Evolutionary conservation across 2,329 filamentous ascomycete species (phyloP), one percentile per base, ranked within the genome.

Genomic region (Trichoderma sp.): DNA sequence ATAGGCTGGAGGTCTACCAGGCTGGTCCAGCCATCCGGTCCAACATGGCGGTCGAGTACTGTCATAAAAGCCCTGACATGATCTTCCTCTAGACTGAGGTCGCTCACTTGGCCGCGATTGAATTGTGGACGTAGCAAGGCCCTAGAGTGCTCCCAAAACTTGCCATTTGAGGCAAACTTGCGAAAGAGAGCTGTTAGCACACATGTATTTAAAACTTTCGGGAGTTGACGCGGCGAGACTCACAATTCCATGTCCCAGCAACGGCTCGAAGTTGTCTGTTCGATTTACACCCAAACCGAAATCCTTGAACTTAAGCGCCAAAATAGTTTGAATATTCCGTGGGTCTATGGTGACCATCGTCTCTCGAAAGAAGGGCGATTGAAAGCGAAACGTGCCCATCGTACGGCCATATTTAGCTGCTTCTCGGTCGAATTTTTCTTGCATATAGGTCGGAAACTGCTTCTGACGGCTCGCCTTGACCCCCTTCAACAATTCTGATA

Each of bases 161-260:
- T 74, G 65, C 79, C 79, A 57, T 78, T 77, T 58, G 76, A 75
- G 2, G 78, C 78, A 70, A 81, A 81, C 74, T 75, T 53, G 43
- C 10, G 31, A 0, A 52, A 11, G 16, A 11, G 16, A 19, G 11
- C 4, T 52, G 27, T 47, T n/a, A 66, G 62, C 37, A 43, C 5
- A 5, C 40, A n/a, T 10, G 19, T n/a, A 19, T 16, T 16, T 11
- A n/a, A 16, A 60, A 29, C 7, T 33, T 1, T 6, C 5, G 6
- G 13, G 33, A 2, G 11, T 4, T n/a, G 10, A 19, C 11, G 8
- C 13, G 5, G n/a, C 6, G 13, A 8, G 1, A 71, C 74, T 43
- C 69, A 75, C 74, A 67, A 81, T 80, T 33, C 83, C 77, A 4
- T 78, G 74, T n/a, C 85, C 85, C 4, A 87, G 76, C 1, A 87